These are phyloP conservation scores for Solanum aculeatissimum DNA, from an alignment of 305 asterid genomes.

Conservation along the genomic window DNA sequence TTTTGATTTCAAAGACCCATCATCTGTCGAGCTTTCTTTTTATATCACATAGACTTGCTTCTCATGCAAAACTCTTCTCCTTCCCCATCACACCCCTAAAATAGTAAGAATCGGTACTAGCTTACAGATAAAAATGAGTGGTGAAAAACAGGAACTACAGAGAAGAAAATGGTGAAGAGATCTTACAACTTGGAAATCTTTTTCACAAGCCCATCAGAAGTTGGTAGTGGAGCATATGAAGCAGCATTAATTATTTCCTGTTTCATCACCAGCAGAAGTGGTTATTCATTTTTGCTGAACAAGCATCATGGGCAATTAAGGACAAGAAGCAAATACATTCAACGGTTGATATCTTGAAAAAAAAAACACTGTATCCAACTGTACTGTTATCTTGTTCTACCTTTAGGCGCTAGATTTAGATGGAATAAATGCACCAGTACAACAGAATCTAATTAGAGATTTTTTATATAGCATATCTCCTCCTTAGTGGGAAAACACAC, in stretches of 20 bases:
- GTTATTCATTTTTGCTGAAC: neutral
- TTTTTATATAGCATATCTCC: neutral
- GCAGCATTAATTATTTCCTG: slow-evolving; percentile 9
- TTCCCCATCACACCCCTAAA: neutral
- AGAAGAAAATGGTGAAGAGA: neutral
- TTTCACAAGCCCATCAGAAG: neutral
- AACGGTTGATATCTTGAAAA: neutral
- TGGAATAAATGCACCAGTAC: neutral
- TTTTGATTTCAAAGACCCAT: neutral
- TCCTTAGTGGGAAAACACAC: neutral
- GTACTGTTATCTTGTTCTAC: neutral
- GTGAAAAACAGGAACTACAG: neutral
- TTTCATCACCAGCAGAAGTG: neutral
- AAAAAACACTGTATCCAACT: neutral
- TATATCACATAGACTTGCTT: neutral
- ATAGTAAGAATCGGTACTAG: neutral
- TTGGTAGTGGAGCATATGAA: slow-evolving; percentile 3
- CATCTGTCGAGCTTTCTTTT: neutral
- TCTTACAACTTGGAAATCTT: slow-evolving; percentile 1
- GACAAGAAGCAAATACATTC: neutral
- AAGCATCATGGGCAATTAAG: neutral
- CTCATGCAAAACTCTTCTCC: neutral
- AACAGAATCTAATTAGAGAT: neutral
- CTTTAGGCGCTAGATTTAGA: neutral
- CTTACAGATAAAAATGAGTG: neutral